A percentile compares a stretch with the other conserved stretches of the same genome.
Evolutionary conservation across 2,329 filamentous ascomycete species (phyloP).

Genomic region (Sclerotinia subarctica): DNA sequence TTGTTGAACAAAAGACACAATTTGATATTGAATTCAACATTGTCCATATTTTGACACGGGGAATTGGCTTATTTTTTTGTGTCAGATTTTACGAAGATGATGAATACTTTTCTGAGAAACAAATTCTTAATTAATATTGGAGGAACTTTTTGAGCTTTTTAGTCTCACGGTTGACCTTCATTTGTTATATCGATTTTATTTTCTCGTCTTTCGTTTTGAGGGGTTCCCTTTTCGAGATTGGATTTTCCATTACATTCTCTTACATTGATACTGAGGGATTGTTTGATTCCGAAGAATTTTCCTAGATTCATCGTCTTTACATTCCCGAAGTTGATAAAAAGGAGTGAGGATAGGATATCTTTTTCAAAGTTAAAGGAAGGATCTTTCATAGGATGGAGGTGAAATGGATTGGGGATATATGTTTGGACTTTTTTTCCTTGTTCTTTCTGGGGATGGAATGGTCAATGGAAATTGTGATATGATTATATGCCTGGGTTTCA

Average conservation of each 20-base stretch:
- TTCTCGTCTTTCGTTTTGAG: neutral
- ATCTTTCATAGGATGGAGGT: neutral
- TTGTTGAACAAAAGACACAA: conserved; percentile 28
- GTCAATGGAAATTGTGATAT: conserved; percentile 19
- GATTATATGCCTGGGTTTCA: conserved; percentile 20
- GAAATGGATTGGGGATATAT: conserved; percentile 9
- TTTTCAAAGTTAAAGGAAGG: neutral
- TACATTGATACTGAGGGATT: neutral
- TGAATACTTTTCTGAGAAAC: conserved; percentile 25
- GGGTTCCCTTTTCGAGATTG: neutral
- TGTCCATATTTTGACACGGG: conserved; percentile 37
- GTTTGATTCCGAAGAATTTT: neutral
- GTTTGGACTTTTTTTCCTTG: conserved; percentile 4
- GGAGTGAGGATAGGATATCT: neutral
- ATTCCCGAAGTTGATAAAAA: neutral
- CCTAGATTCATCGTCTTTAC: neutral
- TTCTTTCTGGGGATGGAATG: conserved; percentile 6
- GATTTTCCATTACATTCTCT: neutral
- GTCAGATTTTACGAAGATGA: conserved; percentile 34
- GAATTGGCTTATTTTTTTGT: conserved; percentile 25
- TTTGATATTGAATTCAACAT: conserved; percentile 42
- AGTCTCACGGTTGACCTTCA: neutral
- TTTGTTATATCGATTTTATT: conserved; percentile 12
- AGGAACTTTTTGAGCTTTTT: conserved; percentile 2
- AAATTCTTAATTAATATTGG: conserved; percentile 20